A percentile compares a stretch with the other conserved stretches of the same genome.
Conservation (phyloP, 139 green algal genomes). For the Helicosporidium sp. region DNA sequence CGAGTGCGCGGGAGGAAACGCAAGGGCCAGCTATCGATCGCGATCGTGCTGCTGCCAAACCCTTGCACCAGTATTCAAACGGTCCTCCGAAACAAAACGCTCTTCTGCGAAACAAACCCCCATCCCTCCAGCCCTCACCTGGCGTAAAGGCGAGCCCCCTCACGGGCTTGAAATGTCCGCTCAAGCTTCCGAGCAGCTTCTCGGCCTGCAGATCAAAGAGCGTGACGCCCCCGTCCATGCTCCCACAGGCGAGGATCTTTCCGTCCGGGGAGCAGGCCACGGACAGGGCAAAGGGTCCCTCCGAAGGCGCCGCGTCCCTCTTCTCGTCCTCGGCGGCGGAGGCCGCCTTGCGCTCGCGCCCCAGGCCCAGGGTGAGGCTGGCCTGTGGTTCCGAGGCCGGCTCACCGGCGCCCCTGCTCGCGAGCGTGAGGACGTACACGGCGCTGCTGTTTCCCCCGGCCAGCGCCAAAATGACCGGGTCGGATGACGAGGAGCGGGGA, state of each 20-base stretch:
- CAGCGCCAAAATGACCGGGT: conserved; percentile 29
- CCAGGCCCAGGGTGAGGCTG: background rate
- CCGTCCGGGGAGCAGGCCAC: conserved; percentile 52
- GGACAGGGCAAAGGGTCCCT: conserved; percentile 48
- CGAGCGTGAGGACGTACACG: conserved; percentile 13
- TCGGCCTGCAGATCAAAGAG: conserved; percentile 45
- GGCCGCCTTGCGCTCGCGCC: too few relatives aligned
- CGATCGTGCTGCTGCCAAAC: too few relatives aligned
- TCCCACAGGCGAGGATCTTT: conserved; percentile 38
- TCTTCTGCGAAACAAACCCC: background rate
- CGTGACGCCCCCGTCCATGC: conserved; percentile 54
- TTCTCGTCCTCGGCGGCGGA: too few relatives aligned
- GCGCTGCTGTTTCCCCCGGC: conserved; percentile 43
- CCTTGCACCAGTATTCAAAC: too few relatives aligned
- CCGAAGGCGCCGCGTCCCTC: conserved; percentile 4
- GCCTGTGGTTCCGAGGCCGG: too few relatives aligned
- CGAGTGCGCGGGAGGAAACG: background rate
- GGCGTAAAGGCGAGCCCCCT: conserved; percentile 55
- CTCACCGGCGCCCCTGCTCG: background rate
- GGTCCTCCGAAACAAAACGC: too few relatives aligned
- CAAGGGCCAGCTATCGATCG: background rate
- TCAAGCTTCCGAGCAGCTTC: conserved; percentile 38
- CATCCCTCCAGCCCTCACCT: conserved; percentile 14
- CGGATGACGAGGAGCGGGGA: conserved; percentile 10
- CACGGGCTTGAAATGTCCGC: conserved; percentile 73